Percentiles rank a stretch among this genome's conserved stretches.
Evolutionary conservation across 768 basidiomycete genomes (phyloP).

Genomic region (Filobasidium floriforme): DNA sequence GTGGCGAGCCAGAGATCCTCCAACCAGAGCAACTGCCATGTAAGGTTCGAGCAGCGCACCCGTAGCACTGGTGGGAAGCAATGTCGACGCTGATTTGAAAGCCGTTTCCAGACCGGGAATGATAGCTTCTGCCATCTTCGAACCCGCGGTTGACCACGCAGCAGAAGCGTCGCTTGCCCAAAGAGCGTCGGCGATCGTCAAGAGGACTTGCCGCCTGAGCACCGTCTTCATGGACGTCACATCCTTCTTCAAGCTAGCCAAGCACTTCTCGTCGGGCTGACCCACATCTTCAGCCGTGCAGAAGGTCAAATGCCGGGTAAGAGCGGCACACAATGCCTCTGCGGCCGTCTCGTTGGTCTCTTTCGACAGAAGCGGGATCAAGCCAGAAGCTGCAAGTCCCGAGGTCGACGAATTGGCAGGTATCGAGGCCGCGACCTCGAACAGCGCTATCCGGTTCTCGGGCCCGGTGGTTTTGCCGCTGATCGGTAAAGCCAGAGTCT

Average conservation of each 20-base stretch:
- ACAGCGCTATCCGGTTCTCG: conserved; percentile 75
- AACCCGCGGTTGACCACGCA: conserved; percentile 48
- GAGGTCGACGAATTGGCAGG: conserved; percentile 53
- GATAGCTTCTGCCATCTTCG: conserved; percentile 54
- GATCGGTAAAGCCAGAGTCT: conserved; percentile 67
- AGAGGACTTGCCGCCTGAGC: conserved; percentile 57
- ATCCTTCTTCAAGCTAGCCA: conserved; percentile 58
- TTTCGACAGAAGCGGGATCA: conserved; percentile 55
- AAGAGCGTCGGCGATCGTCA: conserved; percentile 57
- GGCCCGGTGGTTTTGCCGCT: conserved; percentile 77
- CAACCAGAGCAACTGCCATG: conserved; percentile 60
- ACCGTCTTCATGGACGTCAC: conserved; percentile 61
- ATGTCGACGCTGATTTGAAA: conserved; percentile 54
- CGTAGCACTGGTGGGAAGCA: conserved; percentile 44
- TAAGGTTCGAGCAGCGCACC: conserved; percentile 73
- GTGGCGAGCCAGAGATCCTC: conserved; percentile 52
- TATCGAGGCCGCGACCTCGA: conserved; percentile 63
- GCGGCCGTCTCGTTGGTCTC: conserved; percentile 69
- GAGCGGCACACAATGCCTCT: conserved; percentile 52
- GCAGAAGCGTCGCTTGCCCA: conserved; percentile 47
- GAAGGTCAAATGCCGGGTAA: conserved; percentile 59
- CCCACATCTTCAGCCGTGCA: conserved; percentile 28
- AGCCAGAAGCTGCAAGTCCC: conserved; percentile 47
- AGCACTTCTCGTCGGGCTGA: not conserved
- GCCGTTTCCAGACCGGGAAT: conserved; percentile 61